Evolutionary conservation across 164 flowering plant genomes (phyloP).

Genomic region (Vitis rotundifolia): DNA sequence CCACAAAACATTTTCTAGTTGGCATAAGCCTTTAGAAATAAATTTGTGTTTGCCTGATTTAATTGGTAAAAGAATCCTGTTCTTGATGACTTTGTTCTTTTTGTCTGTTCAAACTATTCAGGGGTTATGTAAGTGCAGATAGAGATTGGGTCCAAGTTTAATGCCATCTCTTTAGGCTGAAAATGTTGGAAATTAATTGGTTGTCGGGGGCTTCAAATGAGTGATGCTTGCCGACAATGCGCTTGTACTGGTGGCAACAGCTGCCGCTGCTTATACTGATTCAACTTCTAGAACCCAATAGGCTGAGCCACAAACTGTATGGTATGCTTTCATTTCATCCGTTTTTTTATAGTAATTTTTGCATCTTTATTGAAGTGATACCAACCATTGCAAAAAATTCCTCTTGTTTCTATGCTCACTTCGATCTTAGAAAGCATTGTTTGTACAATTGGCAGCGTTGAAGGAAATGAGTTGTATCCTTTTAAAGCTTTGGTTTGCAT

Average conservation of each 20-base stretch:
- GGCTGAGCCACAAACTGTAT: constrained; percentile 20
- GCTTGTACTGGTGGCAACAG: constrained; percentile 33
- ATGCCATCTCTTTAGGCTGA: constrained; percentile 6
- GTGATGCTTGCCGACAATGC: constrained; percentile 30
- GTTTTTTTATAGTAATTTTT: too few relatives aligned
- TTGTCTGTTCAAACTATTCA: neutral
- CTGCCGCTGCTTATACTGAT: constrained; percentile 31
- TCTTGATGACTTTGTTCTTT: neutral
- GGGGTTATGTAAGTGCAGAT: neutral
- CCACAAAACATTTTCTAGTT: neutral
- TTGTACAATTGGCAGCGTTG: neutral
- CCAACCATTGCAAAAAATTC: too few relatives aligned
- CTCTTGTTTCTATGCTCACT: neutral
- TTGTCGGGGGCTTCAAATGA: constrained; percentile 14
- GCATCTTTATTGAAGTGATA: too few relatives aligned
- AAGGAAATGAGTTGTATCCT: neutral
- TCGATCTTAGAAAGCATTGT: neutral
- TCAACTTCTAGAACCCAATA: constrained; percentile 30
- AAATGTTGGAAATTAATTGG: constrained; percentile 9
- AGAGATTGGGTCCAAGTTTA: constrained; percentile 1
- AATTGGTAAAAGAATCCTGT: neutral
- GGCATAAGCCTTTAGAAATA: neutral
- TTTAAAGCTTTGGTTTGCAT: neutral
- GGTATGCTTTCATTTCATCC: constrained; percentile 19
- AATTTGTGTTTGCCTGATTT: neutral